Conservation (phyloP, 202 grass and related monocot species). For the Eragrostis tef region DNA sequence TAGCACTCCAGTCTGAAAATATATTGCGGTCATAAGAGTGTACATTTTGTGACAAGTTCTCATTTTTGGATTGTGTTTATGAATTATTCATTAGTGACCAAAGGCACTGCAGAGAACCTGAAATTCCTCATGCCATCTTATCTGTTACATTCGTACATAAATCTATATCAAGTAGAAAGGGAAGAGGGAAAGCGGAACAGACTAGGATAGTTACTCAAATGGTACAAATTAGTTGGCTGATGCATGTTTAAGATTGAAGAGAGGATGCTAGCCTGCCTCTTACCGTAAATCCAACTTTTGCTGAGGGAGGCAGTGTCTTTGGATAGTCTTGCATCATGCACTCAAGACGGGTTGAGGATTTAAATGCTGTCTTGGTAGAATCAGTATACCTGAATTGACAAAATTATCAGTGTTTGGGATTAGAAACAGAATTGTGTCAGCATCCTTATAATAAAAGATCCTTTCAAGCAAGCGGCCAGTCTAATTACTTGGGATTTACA, state of each 20-base stretch:
- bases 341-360: constrained; percentile 90
- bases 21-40: neutral
- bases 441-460: constrained; percentile 27
- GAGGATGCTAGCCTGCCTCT: neutral
- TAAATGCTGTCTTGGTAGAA: constrained; percentile 86
- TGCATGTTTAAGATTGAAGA: constrained; percentile 12
- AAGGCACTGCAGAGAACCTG: constrained; percentile 4
- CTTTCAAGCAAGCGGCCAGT: constrained; percentile 18
- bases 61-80: neutral
- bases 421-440: constrained; percentile 18
- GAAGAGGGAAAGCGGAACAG: neutral
- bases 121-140: neutral
- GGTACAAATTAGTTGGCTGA: constrained; percentile 1
- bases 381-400: constrained; percentile 71
- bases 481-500: constrained; percentile 94
- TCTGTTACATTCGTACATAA: neutral
- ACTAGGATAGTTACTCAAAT: constrained; percentile 11
- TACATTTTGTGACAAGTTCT: neutral
- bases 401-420: neutral
- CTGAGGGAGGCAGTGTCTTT: constrained; percentile 76
- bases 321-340: constrained; percentile 99
- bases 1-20: neutral
- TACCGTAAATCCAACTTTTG: constrained; percentile 98
- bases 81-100: constrained; percentile 5
- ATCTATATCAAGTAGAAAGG: neutral